Percentiles rank a stretch among this genome's conserved stretches.
These are phyloP conservation scores for Trichoderma cornu-damae DNA, from an alignment of 2,329 filamentous ascomycete species.

Conservation along the genomic window DNA sequence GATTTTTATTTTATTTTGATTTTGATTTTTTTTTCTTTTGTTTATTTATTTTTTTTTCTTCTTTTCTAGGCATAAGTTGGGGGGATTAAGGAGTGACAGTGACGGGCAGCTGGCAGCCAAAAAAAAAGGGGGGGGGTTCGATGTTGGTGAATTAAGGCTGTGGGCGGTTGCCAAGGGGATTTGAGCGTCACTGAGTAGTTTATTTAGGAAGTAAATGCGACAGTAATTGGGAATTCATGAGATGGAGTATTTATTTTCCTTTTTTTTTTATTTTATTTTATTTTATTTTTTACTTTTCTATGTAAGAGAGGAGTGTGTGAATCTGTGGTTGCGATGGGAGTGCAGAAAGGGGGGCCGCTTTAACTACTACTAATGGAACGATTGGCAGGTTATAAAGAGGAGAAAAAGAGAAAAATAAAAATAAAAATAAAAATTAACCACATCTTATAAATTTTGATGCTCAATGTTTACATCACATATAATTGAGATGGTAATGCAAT, in stretches of 20 bases:
- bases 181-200: neutral
- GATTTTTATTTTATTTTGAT: neutral
- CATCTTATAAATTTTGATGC: too few species aligned
- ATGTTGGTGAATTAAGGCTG: neutral
- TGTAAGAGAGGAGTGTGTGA: too few species aligned
- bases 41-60: neutral
- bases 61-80: neutral
- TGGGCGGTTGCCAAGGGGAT: neutral
- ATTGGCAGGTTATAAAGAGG: too few species aligned
- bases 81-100: neutral
- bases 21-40: neutral
- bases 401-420: too few species aligned
- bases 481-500: too few species aligned
- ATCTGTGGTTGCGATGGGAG: too few species aligned
- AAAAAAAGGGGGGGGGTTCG: too few species aligned
- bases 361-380: neutral
- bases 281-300: too few species aligned
- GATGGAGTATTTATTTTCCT: neutral
- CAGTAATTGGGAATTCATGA: neutral
- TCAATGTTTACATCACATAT: too few species aligned
- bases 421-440: too few species aligned
- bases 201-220: neutral
- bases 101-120: constrained; percentile 5
- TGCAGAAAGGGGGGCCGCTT: neutral
- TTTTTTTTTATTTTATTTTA: too few species aligned